A percentile compares a stretch with the other conserved stretches of the same genome.
Conservation (phyloP, 176 grass and related monocot species). For the Eleusine coracana region DNA sequence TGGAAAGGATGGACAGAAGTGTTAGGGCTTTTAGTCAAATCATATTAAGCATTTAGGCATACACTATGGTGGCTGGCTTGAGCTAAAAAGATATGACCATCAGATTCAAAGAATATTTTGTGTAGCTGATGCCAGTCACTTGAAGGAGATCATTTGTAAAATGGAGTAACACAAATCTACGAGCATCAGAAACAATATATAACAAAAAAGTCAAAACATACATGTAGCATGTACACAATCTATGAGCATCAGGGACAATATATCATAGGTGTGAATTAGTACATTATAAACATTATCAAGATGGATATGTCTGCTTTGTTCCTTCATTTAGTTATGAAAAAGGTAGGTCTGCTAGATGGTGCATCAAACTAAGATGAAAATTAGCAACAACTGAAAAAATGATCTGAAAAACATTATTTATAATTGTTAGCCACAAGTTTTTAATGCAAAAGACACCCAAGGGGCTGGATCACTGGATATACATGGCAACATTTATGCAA, state of each 20-base stretch:
- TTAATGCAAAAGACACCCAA: neutral
- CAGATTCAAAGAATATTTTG: slow-evolving; percentile 19
- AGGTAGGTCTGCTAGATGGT: neutral
- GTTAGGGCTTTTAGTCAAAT: slow-evolving; percentile 3
- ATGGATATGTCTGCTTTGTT: slow-evolving; percentile 8
- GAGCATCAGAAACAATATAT: neutral
- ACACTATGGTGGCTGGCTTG: neutral
- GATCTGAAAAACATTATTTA: neutral
- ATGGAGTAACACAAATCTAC: neutral
- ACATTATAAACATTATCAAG: slow-evolving; percentile 24
- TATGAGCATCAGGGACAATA: slow-evolving; percentile 2
- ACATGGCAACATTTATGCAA: no score
- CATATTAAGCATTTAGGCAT: slow-evolving; percentile 18
- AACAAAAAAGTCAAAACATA: neutral
- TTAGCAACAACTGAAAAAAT: neutral
- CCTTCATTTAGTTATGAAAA: neutral
- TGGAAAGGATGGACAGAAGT: neutral
- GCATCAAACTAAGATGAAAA: no score
- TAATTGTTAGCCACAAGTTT: neutral
- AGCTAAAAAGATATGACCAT: slow-evolving; percentile 16
- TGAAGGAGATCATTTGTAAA: slow-evolving; percentile 9
- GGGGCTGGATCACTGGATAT: neutral
- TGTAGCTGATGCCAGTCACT: neutral
- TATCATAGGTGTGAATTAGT: neutral
- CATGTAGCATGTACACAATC: neutral